A percentile compares a stretch with the other conserved stretches of the same genome.
These are phyloP conservation scores for Yamadazyma jaroonii DNA, from an alignment of 1,139 yeast genomes.

Conservation along the genomic window DNA sequence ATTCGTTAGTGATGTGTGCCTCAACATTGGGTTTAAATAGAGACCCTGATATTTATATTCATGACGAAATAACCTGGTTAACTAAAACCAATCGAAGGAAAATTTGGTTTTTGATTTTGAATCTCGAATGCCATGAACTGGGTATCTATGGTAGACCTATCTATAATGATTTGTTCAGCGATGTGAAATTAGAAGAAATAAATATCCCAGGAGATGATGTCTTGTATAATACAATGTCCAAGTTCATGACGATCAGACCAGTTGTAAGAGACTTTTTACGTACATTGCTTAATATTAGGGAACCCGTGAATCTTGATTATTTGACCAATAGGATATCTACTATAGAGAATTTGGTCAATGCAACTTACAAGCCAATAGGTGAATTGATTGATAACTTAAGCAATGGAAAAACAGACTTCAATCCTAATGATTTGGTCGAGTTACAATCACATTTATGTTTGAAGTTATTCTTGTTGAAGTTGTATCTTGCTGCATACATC, in stretches of 20 bases:
- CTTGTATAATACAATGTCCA: constrained; percentile 3
- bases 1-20: constrained; percentile 42
- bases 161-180: constrained; percentile 5
- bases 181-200: constrained; percentile 12
- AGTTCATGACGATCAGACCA: constrained; percentile 7
- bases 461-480: constrained; percentile 18
- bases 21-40: constrained; percentile 51
- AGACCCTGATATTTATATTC: constrained; percentile 39
- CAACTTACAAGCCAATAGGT: constrained; percentile 7
- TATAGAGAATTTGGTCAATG: constrained; percentile 10
- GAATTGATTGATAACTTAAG: constrained; percentile 4
- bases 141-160: constrained; percentile 10
- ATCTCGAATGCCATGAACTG: constrained; percentile 12
- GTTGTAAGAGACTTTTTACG: constrained; percentile 5
- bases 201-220: constrained; percentile 8
- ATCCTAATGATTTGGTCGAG: constrained; percentile 3
- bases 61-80: constrained; percentile 23
- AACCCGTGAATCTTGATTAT: constrained; percentile 8
- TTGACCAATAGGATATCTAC: constrained; percentile 8
- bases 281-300: constrained; percentile 10
- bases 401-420: background rate
- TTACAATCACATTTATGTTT: constrained; percentile 10
- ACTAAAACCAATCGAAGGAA: constrained; percentile 45
- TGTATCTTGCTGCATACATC: constrained; percentile 24
- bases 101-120: constrained; percentile 29